Percentiles rank a stretch among this genome's conserved stretches.
phyloP scores from a whole-genome alignment of 2,329 filamentous ascomycete genomes.

The Pyrenochaeta sp. region DNA sequence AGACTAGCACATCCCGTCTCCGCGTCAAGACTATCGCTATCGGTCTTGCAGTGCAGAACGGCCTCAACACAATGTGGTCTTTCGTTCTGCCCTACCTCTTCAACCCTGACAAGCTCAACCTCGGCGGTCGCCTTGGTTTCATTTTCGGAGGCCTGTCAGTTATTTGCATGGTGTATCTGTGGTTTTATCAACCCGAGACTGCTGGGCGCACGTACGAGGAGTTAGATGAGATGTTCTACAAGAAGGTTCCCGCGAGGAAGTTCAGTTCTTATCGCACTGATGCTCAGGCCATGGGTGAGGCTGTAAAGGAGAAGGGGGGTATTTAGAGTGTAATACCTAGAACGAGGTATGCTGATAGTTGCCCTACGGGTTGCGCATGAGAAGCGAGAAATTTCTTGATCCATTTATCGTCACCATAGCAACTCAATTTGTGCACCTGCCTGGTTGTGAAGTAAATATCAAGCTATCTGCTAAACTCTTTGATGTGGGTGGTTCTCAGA shows the following conservation, averaged over 20 bases:
- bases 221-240: conserved; percentile 80
- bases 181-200: conserved; percentile 80
- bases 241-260: conserved; percentile 28
- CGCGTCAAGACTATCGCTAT: conserved; percentile 73
- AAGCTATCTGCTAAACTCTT: too few species aligned
- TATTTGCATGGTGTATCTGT: conserved; percentile 78
- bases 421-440: too few species aligned
- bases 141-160: conserved; percentile 85
- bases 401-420: too few species aligned
- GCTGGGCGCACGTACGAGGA: conserved; percentile 81
- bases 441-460: too few species aligned
- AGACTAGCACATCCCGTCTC: conserved; percentile 79
- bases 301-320: conserved; percentile 22
- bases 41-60: conserved; percentile 48
- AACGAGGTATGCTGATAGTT: not conserved
- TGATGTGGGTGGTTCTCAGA: too few species aligned
- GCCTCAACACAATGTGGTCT: conserved; percentile 46
- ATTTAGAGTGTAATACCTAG: not conserved
- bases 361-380: too few species aligned
- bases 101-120: conserved; percentile 56
- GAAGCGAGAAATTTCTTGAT: too few species aligned
- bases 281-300: conserved; percentile 21
- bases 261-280: conserved; percentile 25
- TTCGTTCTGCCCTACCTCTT: conserved; percentile 52
- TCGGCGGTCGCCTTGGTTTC: conserved; percentile 83